These are phyloP conservation scores for Marasmius oreades DNA, from an alignment of 1,284 basidiomycete genomes.

Conservation along the genomic window DNA sequence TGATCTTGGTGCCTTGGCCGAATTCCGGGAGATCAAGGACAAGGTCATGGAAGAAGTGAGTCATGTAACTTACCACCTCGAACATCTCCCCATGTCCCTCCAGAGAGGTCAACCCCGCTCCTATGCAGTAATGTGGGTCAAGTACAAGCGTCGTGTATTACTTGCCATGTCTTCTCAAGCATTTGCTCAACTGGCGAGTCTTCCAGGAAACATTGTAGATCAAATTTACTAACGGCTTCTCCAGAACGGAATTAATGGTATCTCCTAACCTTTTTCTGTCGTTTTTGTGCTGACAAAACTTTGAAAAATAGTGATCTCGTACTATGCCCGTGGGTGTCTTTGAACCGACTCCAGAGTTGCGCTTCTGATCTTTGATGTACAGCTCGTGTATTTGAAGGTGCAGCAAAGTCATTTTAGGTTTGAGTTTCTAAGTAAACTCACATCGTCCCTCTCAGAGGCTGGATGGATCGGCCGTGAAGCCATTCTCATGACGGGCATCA, in stretches of 20 bases:
- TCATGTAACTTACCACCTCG: slow-evolving; percentile 15
- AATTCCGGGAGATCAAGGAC: slow-evolving; percentile 92
- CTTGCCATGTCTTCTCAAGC: slow-evolving; percentile 98
- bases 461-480: slow-evolving; percentile 98
- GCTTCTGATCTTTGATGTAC: slow-evolving; percentile 13
- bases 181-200: slow-evolving; percentile 86
- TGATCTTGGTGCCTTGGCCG: slow-evolving; percentile 70
- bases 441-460: slow-evolving; percentile 56
- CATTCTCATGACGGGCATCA: slow-evolving; percentile 96
- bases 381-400: slow-evolving; percentile 86
- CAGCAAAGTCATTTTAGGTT: slow-evolving; percentile 5
- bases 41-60: slow-evolving; percentile 79
- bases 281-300: slow-evolving; percentile 5
- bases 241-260: slow-evolving; percentile 89
- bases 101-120: slow-evolving; percentile 80
- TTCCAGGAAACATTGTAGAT: not conserved
- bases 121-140: slow-evolving; percentile 84
- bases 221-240: slow-evolving; percentile 9
- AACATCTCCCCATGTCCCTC: slow-evolving; percentile 20
- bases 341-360: slow-evolving; percentile 10
- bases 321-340: slow-evolving; percentile 79
- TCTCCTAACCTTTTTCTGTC: slow-evolving; percentile 16
- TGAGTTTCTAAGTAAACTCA: not conserved
- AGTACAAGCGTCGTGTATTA: slow-evolving; percentile 86
- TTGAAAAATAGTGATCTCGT: slow-evolving; percentile 79